Evolutionary conservation across 129 eudicot species (phyloP).

Genomic region (Flaveria sonorensis): DNA sequence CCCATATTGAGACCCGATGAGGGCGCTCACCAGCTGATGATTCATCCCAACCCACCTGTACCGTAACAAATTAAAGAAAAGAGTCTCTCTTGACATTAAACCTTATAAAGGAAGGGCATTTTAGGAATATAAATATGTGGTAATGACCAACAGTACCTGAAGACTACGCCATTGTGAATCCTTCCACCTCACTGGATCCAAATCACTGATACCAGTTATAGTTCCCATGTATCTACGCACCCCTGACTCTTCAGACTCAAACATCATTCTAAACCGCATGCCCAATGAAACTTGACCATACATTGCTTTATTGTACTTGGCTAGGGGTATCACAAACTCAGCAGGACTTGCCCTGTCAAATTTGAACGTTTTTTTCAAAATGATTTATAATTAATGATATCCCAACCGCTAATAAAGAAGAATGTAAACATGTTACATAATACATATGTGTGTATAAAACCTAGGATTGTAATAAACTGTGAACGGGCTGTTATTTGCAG

Average conservation of each 20-base stretch:
- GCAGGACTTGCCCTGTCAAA: slow-evolving; percentile 78
- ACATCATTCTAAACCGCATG: slow-evolving; percentile 96
- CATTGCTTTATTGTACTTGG: slow-evolving; percentile 93
- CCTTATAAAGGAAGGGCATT: not conserved
- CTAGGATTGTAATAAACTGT: slow-evolving; percentile 94
- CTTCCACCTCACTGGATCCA: slow-evolving; percentile 83
- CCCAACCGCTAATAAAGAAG: not conserved
- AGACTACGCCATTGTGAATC: slow-evolving; percentile 91
- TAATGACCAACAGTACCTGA: slow-evolving; percentile 48
- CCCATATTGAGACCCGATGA: slow-evolving; percentile 90
- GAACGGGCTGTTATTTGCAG: slow-evolving; percentile 93
- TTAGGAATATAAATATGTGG: not conserved
- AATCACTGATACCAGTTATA: slow-evolving; percentile 73
- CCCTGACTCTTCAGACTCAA: slow-evolving; percentile 91
- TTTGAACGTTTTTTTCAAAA: not conserved
- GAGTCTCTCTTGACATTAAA: too few species aligned
- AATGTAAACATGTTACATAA: not conserved
- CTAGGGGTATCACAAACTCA: slow-evolving; percentile 92
- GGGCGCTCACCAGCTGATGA: slow-evolving; percentile 95
- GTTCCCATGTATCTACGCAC: slow-evolving; percentile 95
- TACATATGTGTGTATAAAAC: slow-evolving; percentile 28
- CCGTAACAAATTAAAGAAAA: not conserved
- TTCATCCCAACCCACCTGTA: slow-evolving; percentile 98
- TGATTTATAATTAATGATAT: not conserved
- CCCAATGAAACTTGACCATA: slow-evolving; percentile 86